A percentile compares a stretch with the other conserved stretches of the same genome.
phyloP scores from a whole-genome alignment of 2,329 filamentous ascomycete genomes.

The Neopestalotiopsis sp. region DNA sequence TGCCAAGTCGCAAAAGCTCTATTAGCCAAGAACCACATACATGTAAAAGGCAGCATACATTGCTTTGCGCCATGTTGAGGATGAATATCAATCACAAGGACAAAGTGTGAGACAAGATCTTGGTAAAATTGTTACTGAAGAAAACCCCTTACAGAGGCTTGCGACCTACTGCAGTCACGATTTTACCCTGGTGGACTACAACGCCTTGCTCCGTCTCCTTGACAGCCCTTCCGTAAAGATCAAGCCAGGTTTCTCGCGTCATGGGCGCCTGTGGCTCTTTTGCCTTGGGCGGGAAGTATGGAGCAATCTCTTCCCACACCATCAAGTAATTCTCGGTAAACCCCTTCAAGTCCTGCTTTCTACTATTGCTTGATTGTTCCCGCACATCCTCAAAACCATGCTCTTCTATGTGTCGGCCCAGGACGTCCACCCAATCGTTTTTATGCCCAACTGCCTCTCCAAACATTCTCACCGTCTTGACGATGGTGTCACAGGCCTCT shows the following conservation, averaged over 20 bases:
- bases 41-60: too few relatives aligned
- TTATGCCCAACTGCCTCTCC: conserved; percentile 17
- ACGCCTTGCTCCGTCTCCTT: conserved; percentile 32
- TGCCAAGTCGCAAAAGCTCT: too few relatives aligned
- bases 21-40: too few relatives aligned
- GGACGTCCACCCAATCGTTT: conserved; percentile 17
- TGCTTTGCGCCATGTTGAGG: too few relatives aligned
- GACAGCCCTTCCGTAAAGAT: conserved; percentile 26
- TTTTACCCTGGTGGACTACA: conserved; percentile 20
- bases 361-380: neutral
- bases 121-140: neutral
- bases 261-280: conserved; percentile 23
- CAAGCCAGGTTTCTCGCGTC: conserved; percentile 25
- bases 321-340: conserved; percentile 34
- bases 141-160: neutral
- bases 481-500: conserved; percentile 23
- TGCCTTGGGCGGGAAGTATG: conserved; percentile 26
- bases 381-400: conserved; percentile 22
- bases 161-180: neutral
- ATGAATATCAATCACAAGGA: too few relatives aligned
- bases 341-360: conserved; percentile 26
- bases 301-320: conserved; percentile 30
- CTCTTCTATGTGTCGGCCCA: conserved; percentile 20
- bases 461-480: conserved; percentile 17
- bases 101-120: too few relatives aligned